Evolutionary conservation across 2,329 filamentous ascomycete genomes (phyloP).

Genomic region (Claviceps maximensis): DNA sequence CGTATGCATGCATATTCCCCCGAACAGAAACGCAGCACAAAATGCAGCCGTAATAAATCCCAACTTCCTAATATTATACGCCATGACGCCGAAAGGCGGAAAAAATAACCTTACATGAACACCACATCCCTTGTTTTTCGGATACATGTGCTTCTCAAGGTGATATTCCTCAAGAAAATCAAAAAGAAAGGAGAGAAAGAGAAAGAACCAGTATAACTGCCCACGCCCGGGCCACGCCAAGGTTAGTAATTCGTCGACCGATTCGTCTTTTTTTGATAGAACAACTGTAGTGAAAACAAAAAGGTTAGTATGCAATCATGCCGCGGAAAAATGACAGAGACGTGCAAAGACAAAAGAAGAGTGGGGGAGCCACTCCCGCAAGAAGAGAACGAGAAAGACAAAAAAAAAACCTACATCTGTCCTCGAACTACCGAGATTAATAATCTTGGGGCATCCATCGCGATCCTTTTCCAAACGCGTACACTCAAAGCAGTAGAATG

Average conservation of each 20-base stretch:
- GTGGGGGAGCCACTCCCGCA: neutral
- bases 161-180: neutral
- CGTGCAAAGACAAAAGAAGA: neutral
- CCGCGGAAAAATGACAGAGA: neutral
- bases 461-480: constrained; percentile 92
- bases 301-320: neutral
- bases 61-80: neutral
- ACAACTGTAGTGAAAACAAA: constrained; percentile 28
- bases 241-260: constrained; percentile 42
- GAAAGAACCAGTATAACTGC: constrained; percentile 9
- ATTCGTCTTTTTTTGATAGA: constrained; percentile 57
- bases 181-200: neutral
- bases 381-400: neutral
- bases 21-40: too few relatives aligned
- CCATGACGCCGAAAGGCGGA: neutral
- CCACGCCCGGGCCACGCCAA: constrained; percentile 35
- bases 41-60: neutral
- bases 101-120: neutral
- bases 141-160: neutral
- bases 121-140: neutral
- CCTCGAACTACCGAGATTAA: constrained; percentile 88
- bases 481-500: constrained; percentile 99
- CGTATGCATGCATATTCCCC: too few relatives aligned
- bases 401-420: constrained; percentile 57
- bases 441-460: constrained; percentile 98